Percentiles rank a stretch among this genome's conserved stretches.
These are phyloP conservation scores for Arachis monticola DNA, from an alignment of 331 rosid species.

Conservation along the genomic window DNA sequence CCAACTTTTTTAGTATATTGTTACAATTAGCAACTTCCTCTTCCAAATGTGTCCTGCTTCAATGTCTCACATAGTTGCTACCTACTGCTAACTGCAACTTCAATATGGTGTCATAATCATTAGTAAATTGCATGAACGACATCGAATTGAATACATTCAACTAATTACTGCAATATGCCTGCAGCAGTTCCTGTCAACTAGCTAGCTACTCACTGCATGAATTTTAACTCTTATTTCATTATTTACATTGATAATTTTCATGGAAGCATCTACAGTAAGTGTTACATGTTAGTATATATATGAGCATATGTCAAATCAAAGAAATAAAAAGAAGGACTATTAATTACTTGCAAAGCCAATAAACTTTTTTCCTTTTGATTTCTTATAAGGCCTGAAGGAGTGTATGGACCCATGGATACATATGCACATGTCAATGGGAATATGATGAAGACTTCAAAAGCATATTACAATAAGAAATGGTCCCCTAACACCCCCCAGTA, in stretches of 20 bases:
- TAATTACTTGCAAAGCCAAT: conserved; percentile 1
- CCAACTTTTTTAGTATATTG: no score
- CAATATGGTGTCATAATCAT: background rate
- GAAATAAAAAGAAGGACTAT: background rate
- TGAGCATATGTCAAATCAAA: no score
- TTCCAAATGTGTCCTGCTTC: no score
- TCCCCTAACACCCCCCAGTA: conserved; percentile 8
- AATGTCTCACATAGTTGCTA: background rate
- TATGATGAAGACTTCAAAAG: background rate
- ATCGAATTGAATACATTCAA: background rate
- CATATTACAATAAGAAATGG: background rate
- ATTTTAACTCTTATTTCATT: background rate
- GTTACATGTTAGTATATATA: background rate
- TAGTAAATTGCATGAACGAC: background rate
- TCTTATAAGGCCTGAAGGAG: background rate
- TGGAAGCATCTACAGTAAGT: background rate
- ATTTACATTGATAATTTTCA: background rate
- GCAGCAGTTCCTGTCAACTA: background rate
- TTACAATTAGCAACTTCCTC: no score
- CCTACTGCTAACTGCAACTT: background rate
- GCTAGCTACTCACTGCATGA: background rate
- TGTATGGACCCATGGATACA: background rate
- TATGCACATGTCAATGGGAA: conserved; percentile 25
- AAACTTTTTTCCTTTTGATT: conserved; percentile 13
- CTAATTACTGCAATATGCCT: no score